phyloP scores from a whole-genome alignment of 139 green algal species.

The Asterochloris sp. region DNA sequence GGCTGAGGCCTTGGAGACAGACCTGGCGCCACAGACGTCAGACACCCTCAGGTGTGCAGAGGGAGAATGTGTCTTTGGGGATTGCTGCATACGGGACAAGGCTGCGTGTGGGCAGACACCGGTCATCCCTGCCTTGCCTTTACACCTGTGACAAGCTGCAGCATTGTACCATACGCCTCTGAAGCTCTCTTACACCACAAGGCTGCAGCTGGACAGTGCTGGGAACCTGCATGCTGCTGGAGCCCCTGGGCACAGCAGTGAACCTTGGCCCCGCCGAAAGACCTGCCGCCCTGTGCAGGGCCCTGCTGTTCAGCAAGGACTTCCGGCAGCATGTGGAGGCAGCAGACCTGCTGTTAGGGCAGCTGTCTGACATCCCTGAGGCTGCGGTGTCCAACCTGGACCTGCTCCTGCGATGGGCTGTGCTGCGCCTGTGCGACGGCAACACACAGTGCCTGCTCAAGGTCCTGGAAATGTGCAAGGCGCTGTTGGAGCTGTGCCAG shows the following conservation, averaged over 20 bases:
- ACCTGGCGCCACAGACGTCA: conserved; percentile 52
- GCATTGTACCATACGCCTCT: too few species aligned
- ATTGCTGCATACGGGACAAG: too few species aligned
- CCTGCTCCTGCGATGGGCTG: conserved; percentile 78
- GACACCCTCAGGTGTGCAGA: conserved; percentile 21
- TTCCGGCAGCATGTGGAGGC: conserved; percentile 86
- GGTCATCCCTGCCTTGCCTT: too few species aligned
- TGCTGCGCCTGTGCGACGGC: conserved; percentile 74
- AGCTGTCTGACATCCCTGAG: conserved; percentile 24
- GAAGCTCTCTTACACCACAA: too few species aligned
- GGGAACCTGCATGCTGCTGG: neutral
- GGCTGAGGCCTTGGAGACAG: conserved; percentile 50
- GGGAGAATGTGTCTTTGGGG: too few species aligned
- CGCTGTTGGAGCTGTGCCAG: conserved; percentile 39
- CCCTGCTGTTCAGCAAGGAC: conserved; percentile 44
- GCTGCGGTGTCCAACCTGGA: conserved; percentile 52
- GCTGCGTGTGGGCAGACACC: too few species aligned
- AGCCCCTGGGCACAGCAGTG: neutral
- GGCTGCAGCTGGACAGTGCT: too few species aligned
- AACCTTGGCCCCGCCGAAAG: neutral
- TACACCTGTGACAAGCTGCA: too few species aligned
- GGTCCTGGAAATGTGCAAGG: conserved; percentile 65
- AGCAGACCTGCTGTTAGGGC: conserved; percentile 45
- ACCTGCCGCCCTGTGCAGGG: neutral
- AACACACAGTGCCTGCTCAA: conserved; percentile 74